Conservation (phyloP, 768 basidiomycete species). For the Tremella mesenterica region DNA sequence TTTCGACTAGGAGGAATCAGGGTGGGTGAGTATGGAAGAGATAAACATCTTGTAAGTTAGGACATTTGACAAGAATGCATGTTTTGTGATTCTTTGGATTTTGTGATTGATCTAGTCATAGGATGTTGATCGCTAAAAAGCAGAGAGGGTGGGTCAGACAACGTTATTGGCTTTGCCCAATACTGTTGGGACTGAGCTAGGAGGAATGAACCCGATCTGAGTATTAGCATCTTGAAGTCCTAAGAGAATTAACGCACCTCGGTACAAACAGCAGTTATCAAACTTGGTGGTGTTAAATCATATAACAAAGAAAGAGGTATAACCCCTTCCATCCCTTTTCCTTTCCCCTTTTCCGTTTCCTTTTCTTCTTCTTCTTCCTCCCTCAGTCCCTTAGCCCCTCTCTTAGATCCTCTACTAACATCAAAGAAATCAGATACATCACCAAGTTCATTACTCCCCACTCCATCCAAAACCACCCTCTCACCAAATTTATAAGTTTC, state of each 20-base stretch:
- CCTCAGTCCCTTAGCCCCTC: not conserved
- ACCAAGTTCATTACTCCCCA: constrained; percentile 95
- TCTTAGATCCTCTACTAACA: constrained; percentile 10
- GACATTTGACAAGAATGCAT: too few species aligned
- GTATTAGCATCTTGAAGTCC: not conserved
- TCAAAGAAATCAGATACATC: constrained; percentile 13
- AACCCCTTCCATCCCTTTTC: constrained; percentile 48
- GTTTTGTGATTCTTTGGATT: too few species aligned
- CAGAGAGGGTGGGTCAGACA: constrained; percentile 10
- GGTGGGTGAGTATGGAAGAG: too few species aligned
- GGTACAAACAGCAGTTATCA: constrained; percentile 91
- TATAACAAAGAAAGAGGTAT: constrained; percentile 81
- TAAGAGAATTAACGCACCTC: constrained; percentile 51
- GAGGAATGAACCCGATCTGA: constrained; percentile 76
- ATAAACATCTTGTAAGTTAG: too few species aligned
- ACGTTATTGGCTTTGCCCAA: constrained; percentile 34
- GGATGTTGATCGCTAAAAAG: not conserved
- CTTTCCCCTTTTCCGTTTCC: not conserved
- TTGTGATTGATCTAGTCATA: too few species aligned
- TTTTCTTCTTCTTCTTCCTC: not conserved
- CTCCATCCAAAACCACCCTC: constrained; percentile 80
- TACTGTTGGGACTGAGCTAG: constrained; percentile 62
- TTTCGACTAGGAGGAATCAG: too few species aligned
- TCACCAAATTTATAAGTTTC: constrained; percentile 99
- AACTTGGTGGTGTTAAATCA: constrained; percentile 83